phyloP scores from a whole-genome alignment of 2,329 filamentous ascomycete species.

The Emericellopsis atlantica region DNA sequence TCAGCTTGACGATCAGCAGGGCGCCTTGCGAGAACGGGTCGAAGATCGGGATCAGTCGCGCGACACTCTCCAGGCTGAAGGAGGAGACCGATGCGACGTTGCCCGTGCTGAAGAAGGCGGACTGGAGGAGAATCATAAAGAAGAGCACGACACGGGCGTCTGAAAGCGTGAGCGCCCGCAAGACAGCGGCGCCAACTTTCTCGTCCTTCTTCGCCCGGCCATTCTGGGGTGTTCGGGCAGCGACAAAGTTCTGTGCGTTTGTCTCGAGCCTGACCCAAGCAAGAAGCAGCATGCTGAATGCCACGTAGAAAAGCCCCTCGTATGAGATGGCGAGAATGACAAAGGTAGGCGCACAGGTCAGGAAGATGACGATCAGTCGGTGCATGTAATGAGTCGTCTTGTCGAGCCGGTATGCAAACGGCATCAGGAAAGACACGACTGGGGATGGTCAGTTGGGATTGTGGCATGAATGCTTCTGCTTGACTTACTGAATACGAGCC shows the following conservation, averaged over 20 bases:
- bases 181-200: constrained; percentile 9
- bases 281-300: constrained; percentile 70
- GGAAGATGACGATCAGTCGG: constrained; percentile 75
- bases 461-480: too few species aligned
- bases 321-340: constrained; percentile 96
- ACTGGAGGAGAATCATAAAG: constrained; percentile 90
- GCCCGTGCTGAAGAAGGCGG: constrained; percentile 92
- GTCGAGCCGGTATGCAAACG: constrained; percentile 67
- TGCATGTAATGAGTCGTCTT: constrained; percentile 85
- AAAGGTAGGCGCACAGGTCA: constrained; percentile 86
- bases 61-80: constrained; percentile 86
- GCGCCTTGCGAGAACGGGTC: constrained; percentile 87
- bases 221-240: background rate
- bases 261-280: constrained; percentile 91
- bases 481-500: constrained; percentile 59
- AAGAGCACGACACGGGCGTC: constrained; percentile 85
- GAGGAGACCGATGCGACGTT: constrained; percentile 91
- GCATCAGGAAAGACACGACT: constrained; percentile 66
- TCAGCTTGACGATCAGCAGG: constrained; percentile 74
- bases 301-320: constrained; percentile 90
- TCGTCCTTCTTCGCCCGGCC: constrained; percentile 3
- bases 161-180: constrained; percentile 62
- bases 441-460: constrained; percentile 6
- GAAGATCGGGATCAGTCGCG: constrained; percentile 79
- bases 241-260: constrained; percentile 30